Evolutionary conservation across 148 eudicot species (phyloP).

Genomic region (Persicaria tinctoria): DNA sequence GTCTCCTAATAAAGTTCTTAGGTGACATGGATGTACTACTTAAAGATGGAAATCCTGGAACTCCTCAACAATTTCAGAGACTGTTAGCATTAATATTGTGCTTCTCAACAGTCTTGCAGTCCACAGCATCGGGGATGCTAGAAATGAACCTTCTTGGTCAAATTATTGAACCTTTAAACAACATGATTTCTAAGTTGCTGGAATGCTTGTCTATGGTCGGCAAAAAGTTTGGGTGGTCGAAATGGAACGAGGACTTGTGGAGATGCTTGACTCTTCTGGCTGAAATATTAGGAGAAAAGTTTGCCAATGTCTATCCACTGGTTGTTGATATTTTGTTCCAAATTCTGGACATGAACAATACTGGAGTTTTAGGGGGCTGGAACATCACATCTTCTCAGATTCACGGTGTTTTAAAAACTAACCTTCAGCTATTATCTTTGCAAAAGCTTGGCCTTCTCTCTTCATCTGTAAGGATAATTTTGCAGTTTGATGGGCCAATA

Average conservation of each 20-base stretch:
- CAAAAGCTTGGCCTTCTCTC: slow-evolving; percentile 82
- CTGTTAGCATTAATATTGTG: slow-evolving; percentile 75
- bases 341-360: slow-evolving; percentile 49
- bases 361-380: slow-evolving; percentile 20
- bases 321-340: slow-evolving; percentile 69
- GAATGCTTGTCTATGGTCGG: slow-evolving; percentile 73
- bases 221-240: slow-evolving; percentile 82
- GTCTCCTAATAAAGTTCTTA: slow-evolving; percentile 73
- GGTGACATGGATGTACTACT: slow-evolving; percentile 94
- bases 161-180: slow-evolving; percentile 68
- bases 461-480: slow-evolving; percentile 57
- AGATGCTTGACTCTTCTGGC: slow-evolving; percentile 95
- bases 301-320: slow-evolving; percentile 57
- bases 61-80: slow-evolving; percentile 78
- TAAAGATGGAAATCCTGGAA: slow-evolving; percentile 75
- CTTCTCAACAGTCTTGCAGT: slow-evolving; percentile 78
- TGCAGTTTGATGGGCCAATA: slow-evolving; percentile 65
- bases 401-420: slow-evolving; percentile 94
- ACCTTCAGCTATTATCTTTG: slow-evolving; percentile 79
- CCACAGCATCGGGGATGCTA: slow-evolving; percentile 89
- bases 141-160: slow-evolving; percentile 77
- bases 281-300: slow-evolving; percentile 79
- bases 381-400: slow-evolving; percentile 67
- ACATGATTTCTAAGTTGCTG: slow-evolving; percentile 65
- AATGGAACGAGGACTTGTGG: slow-evolving; percentile 92